Evolutionary conservation across 441 rosid species (phyloP).

Genomic region (Mallotus repandus): DNA sequence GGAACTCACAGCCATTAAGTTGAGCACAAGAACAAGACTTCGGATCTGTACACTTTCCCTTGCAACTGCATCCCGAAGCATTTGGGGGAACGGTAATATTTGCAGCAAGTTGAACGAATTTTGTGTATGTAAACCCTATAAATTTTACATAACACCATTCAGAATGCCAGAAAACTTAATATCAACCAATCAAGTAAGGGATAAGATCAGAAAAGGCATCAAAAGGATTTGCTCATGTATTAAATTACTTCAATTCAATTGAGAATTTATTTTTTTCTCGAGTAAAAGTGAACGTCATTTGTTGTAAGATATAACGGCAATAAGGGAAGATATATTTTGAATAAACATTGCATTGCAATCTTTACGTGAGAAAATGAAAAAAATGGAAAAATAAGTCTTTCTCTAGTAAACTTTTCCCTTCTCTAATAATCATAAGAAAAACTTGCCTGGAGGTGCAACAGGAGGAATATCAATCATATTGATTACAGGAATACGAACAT

Average conservation of each 20-base stretch:
- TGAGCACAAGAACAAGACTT: slow-evolving; percentile 48
- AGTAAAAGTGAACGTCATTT: no score
- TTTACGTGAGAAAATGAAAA: neutral
- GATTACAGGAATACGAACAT: slow-evolving; percentile 41
- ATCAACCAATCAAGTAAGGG: neutral
- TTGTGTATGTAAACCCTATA: slow-evolving; percentile 47
- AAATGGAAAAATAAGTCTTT: neutral
- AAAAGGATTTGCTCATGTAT: no score
- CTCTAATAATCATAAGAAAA: slow-evolving; percentile 6
- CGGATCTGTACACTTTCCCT: slow-evolving; percentile 42
- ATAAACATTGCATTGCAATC: no score
- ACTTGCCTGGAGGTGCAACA: slow-evolving; percentile 50
- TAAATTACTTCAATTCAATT: no score
- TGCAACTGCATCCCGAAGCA: slow-evolving; percentile 48
- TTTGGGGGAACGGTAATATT: slow-evolving; percentile 34
- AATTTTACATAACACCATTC: slow-evolving; percentile 15
- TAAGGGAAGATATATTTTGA: no score
- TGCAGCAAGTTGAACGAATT: slow-evolving; percentile 34
- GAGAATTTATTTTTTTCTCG: no score
- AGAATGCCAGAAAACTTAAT: neutral
- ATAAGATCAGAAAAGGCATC: neutral
- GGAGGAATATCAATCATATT: slow-evolving; percentile 41
- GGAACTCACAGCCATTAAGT: slow-evolving; percentile 54
- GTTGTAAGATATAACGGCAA: no score
- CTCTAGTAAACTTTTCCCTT: neutral